Conservation (phyloP, 116 monocot species). For the Trichopus zeylanicus region DNA sequence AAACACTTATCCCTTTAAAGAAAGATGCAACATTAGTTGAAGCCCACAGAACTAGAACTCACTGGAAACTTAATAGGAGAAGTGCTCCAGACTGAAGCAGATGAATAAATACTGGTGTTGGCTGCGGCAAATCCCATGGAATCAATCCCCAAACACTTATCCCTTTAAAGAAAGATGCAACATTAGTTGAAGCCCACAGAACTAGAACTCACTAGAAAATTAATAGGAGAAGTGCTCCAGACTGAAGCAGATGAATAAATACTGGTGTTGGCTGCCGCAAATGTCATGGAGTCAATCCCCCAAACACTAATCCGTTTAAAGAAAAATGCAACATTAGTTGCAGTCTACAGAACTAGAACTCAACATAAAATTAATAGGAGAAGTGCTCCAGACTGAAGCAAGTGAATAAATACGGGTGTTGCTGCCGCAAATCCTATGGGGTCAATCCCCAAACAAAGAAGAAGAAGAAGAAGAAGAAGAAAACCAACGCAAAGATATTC, state of each 20-base stretch:
- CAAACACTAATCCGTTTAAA: slow-evolving; percentile 38
- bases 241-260: slow-evolving; percentile 41
- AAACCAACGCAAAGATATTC: too few species aligned
- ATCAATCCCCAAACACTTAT: slow-evolving; percentile 65
- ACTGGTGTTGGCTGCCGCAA: slow-evolving; percentile 52
- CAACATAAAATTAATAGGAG: too few species aligned
- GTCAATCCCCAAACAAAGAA: slow-evolving; percentile 68
- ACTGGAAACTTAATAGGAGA: too few species aligned
- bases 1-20: slow-evolving; percentile 31
- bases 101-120: slow-evolving; percentile 53
- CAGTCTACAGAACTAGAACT: too few species aligned
- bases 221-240: slow-evolving; percentile 48
- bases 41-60: too few species aligned
- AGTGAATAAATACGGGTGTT: slow-evolving; percentile 52
- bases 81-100: slow-evolving; percentile 47
- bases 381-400: slow-evolving; percentile 41
- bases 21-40: not conserved
- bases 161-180: not conserved
- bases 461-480: too few species aligned
- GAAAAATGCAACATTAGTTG: not conserved
- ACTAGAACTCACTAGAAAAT: too few species aligned
- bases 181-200: not conserved
- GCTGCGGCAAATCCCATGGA: slow-evolving; percentile 66
- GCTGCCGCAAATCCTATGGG: slow-evolving; percentile 66
- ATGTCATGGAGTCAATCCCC: slow-evolving; percentile 80